phyloP scores from a whole-genome alignment of 495 filamentous ascomycete species.

The Bathelium albidoporum region DNA sequence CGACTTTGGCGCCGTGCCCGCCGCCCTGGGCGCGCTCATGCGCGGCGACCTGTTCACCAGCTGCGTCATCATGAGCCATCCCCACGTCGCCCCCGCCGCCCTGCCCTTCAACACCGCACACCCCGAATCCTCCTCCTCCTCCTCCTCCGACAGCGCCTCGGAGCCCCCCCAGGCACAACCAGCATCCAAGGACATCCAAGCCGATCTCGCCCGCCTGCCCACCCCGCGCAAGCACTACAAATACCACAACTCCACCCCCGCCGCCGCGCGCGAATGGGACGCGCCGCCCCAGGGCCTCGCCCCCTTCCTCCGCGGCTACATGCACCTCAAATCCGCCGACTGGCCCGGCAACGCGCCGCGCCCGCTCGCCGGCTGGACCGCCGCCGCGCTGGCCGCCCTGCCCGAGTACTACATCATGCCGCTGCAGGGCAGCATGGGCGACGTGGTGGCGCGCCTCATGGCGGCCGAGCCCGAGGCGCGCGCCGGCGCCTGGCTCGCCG shows the following conservation, averaged over 20 bases:
- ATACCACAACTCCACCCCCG: slow-evolving; percentile 53
- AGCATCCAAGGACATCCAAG: slow-evolving; percentile 38
- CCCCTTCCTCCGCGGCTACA: slow-evolving; percentile 54
- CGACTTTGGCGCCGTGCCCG: slow-evolving; percentile 53
- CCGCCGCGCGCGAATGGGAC: slow-evolving; percentile 51
- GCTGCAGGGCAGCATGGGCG: slow-evolving; percentile 45
- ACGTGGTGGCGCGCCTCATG: slow-evolving; percentile 46
- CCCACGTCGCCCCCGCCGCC: slow-evolving; percentile 41
- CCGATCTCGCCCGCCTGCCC: slow-evolving; percentile 41
- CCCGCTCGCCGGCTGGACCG: slow-evolving; percentile 45
- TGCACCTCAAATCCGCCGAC: slow-evolving; percentile 56
- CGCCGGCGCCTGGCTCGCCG: slow-evolving; percentile 39
- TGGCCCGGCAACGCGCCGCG: slow-evolving; percentile 46
- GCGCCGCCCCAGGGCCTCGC: slow-evolving; percentile 41
- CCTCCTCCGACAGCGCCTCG: slow-evolving; percentile 3
- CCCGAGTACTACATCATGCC: slow-evolving; percentile 65
- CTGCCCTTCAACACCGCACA: slow-evolving; percentile 44
- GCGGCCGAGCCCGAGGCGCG: slow-evolving; percentile 31
- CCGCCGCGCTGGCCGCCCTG: slow-evolving; percentile 44
- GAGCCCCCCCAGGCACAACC: background rate
- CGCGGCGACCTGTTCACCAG: slow-evolving; percentile 54
- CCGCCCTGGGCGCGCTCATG: slow-evolving; percentile 49
- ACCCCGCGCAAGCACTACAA: slow-evolving; percentile 57
- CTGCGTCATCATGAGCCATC: slow-evolving; percentile 46
- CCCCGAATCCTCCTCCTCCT: background rate